Base-by-base conservation (phyloP, 225 moss, liverwort and hornwort genomes). In the Bryoerythrophyllum caledonicum region DNA sequence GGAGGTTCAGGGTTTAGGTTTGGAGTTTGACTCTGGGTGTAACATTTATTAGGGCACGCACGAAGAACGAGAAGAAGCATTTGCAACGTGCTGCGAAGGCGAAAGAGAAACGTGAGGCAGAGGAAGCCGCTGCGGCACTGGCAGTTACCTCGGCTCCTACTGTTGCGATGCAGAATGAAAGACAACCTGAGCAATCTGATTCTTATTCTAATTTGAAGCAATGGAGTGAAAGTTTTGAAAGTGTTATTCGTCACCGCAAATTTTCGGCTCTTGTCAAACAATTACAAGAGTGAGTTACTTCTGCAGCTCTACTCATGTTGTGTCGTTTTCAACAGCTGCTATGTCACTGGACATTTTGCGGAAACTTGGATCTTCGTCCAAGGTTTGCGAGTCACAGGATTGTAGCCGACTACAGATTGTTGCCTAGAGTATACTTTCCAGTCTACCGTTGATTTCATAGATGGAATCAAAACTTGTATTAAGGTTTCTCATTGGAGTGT, bases 61-160 rank as follows among this genome's bases (percentile, higher is more conserved):
- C 82, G 8, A 86, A 86, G 57, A 86, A 86, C 67, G 86, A 83
- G 80, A 86, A 86, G 77, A 86, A 86, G 79, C 86, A 86, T 63
- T 76, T 86, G 62, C 86, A 82, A 74, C 82, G 82, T 54, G 82
- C 82, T 53, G 86, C 83, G 19, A 86, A 70, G 78, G 80, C 82
- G 70, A 80, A 74, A 43, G 86, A 83, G 71, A 86, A 78, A 78
- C 86, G 82, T 27, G 86, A 86, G 62, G 80, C 77, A 74, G 77
- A 82, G 74, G 84, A 84, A 60, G 81, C 77, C 71, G 84, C 84
- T 52, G 79, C 72, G 49, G 79, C 76, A 76, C 21, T 73, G 70
- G 79, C 79, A 59, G 79, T 70, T 65, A 44, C 71, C 69, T 74
- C 76, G 66, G 72, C 77, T 76, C 64, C 82, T 56, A 57, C 77